Percentiles rank a stretch among this genome's conserved stretches.
Conservation (phyloP, 1,139 yeast genomes). For the Taiozyma onychis region DNA sequence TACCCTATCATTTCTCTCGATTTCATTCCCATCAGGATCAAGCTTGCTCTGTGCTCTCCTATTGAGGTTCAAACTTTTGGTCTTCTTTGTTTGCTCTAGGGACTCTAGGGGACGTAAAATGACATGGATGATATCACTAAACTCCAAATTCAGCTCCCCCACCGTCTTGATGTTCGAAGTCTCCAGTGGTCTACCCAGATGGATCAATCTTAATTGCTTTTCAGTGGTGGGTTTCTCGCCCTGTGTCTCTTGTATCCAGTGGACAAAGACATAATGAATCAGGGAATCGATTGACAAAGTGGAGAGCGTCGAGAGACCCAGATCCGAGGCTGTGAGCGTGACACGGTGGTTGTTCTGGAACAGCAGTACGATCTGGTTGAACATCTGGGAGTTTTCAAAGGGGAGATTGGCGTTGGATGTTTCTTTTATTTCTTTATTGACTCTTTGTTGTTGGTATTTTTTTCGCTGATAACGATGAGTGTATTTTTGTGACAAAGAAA, state of each 20-base stretch:
- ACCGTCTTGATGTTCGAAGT: not conserved
- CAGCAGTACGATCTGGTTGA: not conserved
- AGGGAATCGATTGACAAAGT: not conserved
- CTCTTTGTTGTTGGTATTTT: too few species aligned
- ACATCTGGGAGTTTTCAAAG: not conserved
- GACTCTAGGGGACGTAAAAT: conserved; percentile 10
- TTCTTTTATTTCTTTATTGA: too few species aligned
- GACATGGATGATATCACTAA: conserved; percentile 18
- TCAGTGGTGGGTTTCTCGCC: not conserved
- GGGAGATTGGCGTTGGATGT: too few species aligned
- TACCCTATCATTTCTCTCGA: not conserved
- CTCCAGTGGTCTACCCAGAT: conserved; percentile 16
- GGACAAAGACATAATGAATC: not conserved
- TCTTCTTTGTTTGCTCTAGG: not conserved
- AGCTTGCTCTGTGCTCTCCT: not conserved
- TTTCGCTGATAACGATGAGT: too few species aligned
- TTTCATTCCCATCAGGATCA: not conserved
- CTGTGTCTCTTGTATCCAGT: not conserved
- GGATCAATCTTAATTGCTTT: conserved; percentile 17
- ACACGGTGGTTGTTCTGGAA: not conserved
- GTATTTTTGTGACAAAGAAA: too few species aligned
- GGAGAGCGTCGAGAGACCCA: not conserved
- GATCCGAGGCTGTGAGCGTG: not conserved
- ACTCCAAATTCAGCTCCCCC: conserved; percentile 6
- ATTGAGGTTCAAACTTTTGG: not conserved